phyloP scores from a whole-genome alignment of 768 basidiomycete species.

The Favolaschia claudopus region DNA sequence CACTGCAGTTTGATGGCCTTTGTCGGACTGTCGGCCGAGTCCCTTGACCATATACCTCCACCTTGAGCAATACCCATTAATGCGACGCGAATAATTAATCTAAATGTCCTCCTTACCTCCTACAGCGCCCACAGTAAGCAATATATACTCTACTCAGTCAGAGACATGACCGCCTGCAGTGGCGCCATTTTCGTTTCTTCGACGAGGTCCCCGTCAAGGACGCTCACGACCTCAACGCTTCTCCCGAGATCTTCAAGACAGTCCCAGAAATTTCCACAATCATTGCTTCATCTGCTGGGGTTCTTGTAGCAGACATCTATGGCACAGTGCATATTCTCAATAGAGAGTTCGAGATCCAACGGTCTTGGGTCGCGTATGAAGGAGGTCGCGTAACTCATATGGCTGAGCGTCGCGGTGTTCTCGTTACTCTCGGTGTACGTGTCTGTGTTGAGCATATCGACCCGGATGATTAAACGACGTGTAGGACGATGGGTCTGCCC shows the following conservation, averaged over 20 bases:
- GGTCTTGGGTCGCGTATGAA: slow-evolving; percentile 83
- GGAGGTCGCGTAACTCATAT: slow-evolving; percentile 88
- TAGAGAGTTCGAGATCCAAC: slow-evolving; percentile 71
- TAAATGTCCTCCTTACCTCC: slow-evolving; percentile 35
- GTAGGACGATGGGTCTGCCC: slow-evolving; percentile 78
- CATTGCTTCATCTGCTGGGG: slow-evolving; percentile 65
- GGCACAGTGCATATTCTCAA: slow-evolving; percentile 83
- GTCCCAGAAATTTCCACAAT: slow-evolving; percentile 80
- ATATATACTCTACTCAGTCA: background rate
- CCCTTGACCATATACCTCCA: too few species aligned
- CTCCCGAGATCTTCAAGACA: slow-evolving; percentile 82
- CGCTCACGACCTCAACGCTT: slow-evolving; percentile 72
- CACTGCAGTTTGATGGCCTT: too few species aligned
- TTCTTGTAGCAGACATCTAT: slow-evolving; percentile 86
- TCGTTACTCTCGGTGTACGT: slow-evolving; percentile 91
- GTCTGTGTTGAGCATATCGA: background rate
- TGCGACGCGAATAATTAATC: slow-evolving; percentile 1
- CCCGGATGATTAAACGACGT: slow-evolving; percentile 12
- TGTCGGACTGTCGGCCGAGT: too few species aligned
- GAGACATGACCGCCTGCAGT: slow-evolving; percentile 49
- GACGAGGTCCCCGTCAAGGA: slow-evolving; percentile 80
- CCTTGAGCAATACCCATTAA: too few species aligned
- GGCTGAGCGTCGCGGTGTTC: slow-evolving; percentile 78
- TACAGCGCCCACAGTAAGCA: slow-evolving; percentile 33
- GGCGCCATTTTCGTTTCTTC: slow-evolving; percentile 93